Evolutionary conservation across 2,329 filamentous ascomycete species (phyloP).

Genomic region (Lecanoromycetidae sp.): DNA sequence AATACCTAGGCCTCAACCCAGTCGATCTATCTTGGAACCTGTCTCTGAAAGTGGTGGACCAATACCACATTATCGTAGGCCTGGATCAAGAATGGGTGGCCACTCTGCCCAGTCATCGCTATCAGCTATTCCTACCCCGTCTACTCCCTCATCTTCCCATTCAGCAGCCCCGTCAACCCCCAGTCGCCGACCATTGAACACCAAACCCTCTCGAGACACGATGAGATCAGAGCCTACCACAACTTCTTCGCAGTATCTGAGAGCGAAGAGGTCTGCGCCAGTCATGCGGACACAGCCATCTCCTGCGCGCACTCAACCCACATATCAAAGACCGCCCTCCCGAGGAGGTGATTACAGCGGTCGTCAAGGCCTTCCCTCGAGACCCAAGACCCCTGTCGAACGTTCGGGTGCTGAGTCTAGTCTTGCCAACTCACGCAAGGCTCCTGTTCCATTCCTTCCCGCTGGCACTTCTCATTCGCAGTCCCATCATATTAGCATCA

Average conservation of each 20-base stretch:
- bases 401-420: constrained; percentile 33
- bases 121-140: constrained; percentile 50
- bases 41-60: constrained; percentile 81
- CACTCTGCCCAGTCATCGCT: constrained; percentile 60
- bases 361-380: constrained; percentile 26
- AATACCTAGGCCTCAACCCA: constrained; percentile 60
- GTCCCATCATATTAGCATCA: constrained; percentile 66
- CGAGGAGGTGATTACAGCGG: constrained; percentile 27
- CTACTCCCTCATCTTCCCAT: constrained; percentile 41
- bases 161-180: constrained; percentile 48
- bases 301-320: constrained; percentile 22
- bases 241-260: constrained; percentile 43
- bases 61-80: constrained; percentile 48
- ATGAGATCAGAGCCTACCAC: constrained; percentile 37
- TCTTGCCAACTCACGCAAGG: constrained; percentile 39
- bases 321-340: constrained; percentile 29
- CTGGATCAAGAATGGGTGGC: constrained; percentile 52
- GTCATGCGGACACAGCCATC: constrained; percentile 38
- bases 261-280: constrained; percentile 50
- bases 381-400: constrained; percentile 63
- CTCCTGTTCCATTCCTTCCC: constrained; percentile 63
- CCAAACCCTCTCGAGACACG: constrained; percentile 27
- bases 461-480: constrained; percentile 61
- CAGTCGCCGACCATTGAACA: constrained; percentile 46
- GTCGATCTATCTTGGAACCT: constrained; percentile 70